Evolutionary conservation across 2,329 filamentous ascomycete species (phyloP).

Genomic region (Exophiala dermatitidis): DNA sequence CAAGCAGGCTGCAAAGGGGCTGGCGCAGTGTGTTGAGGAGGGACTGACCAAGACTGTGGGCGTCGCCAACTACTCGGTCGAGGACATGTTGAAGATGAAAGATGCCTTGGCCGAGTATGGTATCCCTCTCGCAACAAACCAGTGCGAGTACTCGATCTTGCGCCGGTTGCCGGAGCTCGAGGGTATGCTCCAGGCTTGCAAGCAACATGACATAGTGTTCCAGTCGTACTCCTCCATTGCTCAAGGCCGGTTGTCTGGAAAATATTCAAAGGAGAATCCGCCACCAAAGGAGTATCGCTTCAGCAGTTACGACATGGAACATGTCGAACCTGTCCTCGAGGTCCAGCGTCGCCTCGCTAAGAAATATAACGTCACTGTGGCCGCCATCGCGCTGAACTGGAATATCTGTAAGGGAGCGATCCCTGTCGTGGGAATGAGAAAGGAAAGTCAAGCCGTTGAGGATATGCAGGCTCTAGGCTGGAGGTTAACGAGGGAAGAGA

Average conservation of each 20-base stretch:
- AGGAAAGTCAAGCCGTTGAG: conserved; percentile 37
- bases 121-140: conserved; percentile 39
- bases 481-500: conserved; percentile 38
- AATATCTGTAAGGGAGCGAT: conserved; percentile 41
- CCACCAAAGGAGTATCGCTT: conserved; percentile 36
- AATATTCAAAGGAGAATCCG: conserved; percentile 36
- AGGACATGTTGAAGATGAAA: conserved; percentile 39
- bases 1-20: conserved; percentile 35
- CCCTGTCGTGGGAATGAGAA: conserved; percentile 39
- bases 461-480: conserved; percentile 38
- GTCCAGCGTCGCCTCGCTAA: conserved; percentile 34
- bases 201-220: conserved; percentile 38
- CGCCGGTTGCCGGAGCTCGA: conserved; percentile 37
- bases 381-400: conserved; percentile 42
- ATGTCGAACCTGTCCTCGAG: conserved; percentile 36
- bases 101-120: conserved; percentile 35
- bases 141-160: conserved; percentile 41
- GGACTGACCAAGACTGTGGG: conserved; percentile 39
- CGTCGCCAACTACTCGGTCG: conserved; percentile 40
- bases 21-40: conserved; percentile 39
- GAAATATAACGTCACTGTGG: conserved; percentile 31
- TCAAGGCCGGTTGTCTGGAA: conserved; percentile 37
- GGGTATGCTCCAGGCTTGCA: conserved; percentile 37
- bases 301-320: conserved; percentile 40
- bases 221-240: conserved; percentile 39